Evolutionary conservation across 805 yeast species (phyloP).

Genomic region (Zygoascus bituminiphila): DNA sequence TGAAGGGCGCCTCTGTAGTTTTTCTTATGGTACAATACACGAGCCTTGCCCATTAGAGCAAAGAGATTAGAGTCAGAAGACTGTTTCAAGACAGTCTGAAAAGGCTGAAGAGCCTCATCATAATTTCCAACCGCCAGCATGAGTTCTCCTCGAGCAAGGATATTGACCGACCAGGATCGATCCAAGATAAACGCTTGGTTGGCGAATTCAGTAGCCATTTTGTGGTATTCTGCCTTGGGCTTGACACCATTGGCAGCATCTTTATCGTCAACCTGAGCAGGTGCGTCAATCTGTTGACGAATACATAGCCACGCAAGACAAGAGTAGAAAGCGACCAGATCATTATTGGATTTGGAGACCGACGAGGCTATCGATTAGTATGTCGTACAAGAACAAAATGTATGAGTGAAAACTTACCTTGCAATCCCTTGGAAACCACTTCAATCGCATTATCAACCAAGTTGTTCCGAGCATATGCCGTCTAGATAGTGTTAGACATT

Average conservation of each 20-base stretch:
- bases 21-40: slow-evolving; percentile 61
- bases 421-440: slow-evolving; percentile 54
- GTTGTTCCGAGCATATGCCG: slow-evolving; percentile 64
- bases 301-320: slow-evolving; percentile 64
- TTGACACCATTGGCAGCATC: slow-evolving; percentile 9
- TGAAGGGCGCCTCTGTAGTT: slow-evolving; percentile 68
- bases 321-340: slow-evolving; percentile 46
- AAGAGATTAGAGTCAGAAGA: slow-evolving; percentile 55
- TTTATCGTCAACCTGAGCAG: slow-evolving; percentile 15
- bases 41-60: slow-evolving; percentile 81
- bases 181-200: slow-evolving; percentile 43
- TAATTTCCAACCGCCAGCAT: slow-evolving; percentile 49
- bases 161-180: slow-evolving; percentile 36
- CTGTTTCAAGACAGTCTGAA: slow-evolving; percentile 48
- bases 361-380: no score
- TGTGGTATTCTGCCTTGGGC: slow-evolving; percentile 28
- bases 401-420: no score
- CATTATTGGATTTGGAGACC: slow-evolving; percentile 25
- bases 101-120: slow-evolving; percentile 62
- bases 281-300: slow-evolving; percentile 27
- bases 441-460: slow-evolving; percentile 53
- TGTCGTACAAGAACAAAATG: no score
- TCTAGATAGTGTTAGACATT: no score
- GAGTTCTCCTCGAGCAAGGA: slow-evolving; percentile 63
- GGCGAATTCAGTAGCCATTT: slow-evolving; percentile 37